Evolutionary conservation across 352 stramenopile genomes (phyloP).

Genomic region (Peronospora destructor): DNA sequence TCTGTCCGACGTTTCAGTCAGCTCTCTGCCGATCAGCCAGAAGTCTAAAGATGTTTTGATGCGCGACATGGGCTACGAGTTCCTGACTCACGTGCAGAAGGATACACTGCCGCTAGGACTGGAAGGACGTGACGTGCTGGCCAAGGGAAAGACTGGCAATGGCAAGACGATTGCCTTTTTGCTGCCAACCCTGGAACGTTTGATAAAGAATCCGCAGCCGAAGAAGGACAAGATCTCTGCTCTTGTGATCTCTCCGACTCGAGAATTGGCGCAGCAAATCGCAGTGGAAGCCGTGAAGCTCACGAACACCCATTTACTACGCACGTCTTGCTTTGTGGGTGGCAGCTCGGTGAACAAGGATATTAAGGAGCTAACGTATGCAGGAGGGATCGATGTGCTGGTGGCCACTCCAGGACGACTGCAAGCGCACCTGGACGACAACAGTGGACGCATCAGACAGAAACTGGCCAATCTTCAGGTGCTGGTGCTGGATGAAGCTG

Average conservation of each 20-base stretch:
- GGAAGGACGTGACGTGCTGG: slow-evolving; percentile 86
- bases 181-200: slow-evolving; percentile 67
- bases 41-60: slow-evolving; percentile 61
- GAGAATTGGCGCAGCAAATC: slow-evolving; percentile 95
- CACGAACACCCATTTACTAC: slow-evolving; percentile 71
- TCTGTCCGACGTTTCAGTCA: slow-evolving; percentile 51
- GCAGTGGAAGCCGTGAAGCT: slow-evolving; percentile 84
- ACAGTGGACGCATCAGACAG: slow-evolving; percentile 76
- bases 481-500: slow-evolving; percentile 92
- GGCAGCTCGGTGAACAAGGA: slow-evolving; percentile 87
- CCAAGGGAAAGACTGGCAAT: slow-evolving; percentile 85
- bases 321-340: slow-evolving; percentile 82
- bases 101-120: slow-evolving; percentile 70
- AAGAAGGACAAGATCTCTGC: slow-evolving; percentile 49
- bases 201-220: slow-evolving; percentile 59
- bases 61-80: slow-evolving; percentile 70
- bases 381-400: slow-evolving; percentile 82
- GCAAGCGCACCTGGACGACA: slow-evolving; percentile 92
- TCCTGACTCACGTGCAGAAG: slow-evolving; percentile 87
- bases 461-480: slow-evolving; percentile 43
- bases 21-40: slow-evolving; percentile 41
- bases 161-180: slow-evolving; percentile 90
- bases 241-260: slow-evolving; percentile 92
- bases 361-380: slow-evolving; percentile 34
- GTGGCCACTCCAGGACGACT: slow-evolving; percentile 94